These are phyloP conservation scores for Leishmania aethiopica DNA, from an alignment of 208 protist genomes.

Conservation along the genomic window DNA sequence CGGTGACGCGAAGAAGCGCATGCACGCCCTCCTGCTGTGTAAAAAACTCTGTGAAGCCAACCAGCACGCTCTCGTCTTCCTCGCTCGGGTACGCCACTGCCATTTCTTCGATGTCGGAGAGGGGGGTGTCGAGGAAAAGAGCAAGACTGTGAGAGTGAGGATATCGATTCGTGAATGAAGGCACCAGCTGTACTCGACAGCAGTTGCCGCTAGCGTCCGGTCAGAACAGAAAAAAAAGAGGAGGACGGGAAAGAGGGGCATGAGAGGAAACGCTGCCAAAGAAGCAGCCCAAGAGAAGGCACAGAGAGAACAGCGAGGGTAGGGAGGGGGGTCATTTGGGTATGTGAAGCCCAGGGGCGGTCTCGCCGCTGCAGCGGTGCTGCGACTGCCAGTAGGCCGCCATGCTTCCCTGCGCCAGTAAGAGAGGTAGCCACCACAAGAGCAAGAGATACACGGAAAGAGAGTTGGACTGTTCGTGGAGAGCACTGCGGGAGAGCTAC, in stretches of 20 bases:
- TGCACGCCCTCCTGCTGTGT: conserved; percentile 19
- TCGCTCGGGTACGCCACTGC: conserved; percentile 34
- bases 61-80: conserved; percentile 25
- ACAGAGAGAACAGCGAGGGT: background rate
- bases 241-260: conserved; percentile 8
- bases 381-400: background rate
- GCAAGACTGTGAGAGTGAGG: background rate
- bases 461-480: background rate
- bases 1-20: conserved; percentile 11
- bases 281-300: background rate
- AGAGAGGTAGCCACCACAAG: background rate
- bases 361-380: conserved; percentile 1
- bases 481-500: background rate
- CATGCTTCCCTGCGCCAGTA: background rate
- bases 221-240: background rate
- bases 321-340: background rate
- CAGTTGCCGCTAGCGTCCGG: background rate
- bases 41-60: conserved; percentile 30
- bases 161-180: background rate
- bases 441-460: background rate
- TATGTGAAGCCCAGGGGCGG: background rate
- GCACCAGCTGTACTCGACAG: background rate
- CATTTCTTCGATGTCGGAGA: conserved; percentile 11
- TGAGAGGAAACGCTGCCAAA: conserved; percentile 4
- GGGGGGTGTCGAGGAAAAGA: background rate